Base-by-base conservation (phyloP, 148 eudicot species). In the Rhododendron molle region DNA sequence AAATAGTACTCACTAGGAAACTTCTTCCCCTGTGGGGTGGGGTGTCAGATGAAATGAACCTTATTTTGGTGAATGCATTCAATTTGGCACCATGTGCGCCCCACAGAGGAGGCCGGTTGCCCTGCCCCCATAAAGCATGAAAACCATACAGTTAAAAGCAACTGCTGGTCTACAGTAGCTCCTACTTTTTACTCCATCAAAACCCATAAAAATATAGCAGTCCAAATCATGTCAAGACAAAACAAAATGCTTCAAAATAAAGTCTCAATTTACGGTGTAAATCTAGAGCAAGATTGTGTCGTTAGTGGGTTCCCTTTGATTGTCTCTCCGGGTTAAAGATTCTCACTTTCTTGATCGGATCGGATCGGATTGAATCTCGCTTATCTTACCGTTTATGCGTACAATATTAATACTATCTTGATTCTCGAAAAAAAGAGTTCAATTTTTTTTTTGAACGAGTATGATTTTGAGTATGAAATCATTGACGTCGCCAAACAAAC, bases 41-140 rank as follows among this genome's bases (percentile, higher is more conserved):
- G 71, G 71, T 65, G 71, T 65, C 71, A 65, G 71, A n/a, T 65
- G 71, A 65, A 65, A 65, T 65, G 71, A 65, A 65, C 71, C 71
- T 65, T 9, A n/a, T 7, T 65, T 65, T 65, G 5, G 60, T 54
- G 60, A 15, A 54, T 54, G 60, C 60, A 54, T 54, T 16, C 20
- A 54, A 54, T 54, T 54, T 54, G 60, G 20, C 60, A 54, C 21
- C 60, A 54, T 54, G 60, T 54, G 60, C 60, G 21, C 23, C 56
- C 60, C 60, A 54, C 21, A 54, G 21, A 54, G 58, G 58, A 32
- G 36, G 36, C 20, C 58, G 58, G 58, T 54, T 16, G 58, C 34
- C 34, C 21, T 5, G 43, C 8, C 44, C 60, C 60, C 60, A 0
- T 54, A 54, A 54, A 54, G 60, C 60, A 54, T 54, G 60, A 54